Evolutionary conservation across 1,139 yeast genomes (phyloP), one percentile per base, ranked within the genome.

Genomic region (Groenewaldozyma auringiensis): DNA sequence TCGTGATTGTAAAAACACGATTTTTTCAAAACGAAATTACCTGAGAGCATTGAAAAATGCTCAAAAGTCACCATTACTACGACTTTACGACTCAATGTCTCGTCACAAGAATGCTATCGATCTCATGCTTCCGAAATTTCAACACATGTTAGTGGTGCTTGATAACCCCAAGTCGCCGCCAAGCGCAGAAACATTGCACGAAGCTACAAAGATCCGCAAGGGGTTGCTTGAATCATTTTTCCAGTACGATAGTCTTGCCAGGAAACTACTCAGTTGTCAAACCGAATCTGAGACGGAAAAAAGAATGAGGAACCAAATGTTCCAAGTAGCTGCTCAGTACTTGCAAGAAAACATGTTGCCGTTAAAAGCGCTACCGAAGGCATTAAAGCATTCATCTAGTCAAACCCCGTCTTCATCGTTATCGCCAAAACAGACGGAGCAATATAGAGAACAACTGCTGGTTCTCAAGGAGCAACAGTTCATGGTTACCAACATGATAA

Each of bases 401-500:
- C 6, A 32, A 2, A 34, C 42, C 4, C 8, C 37, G 13, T 14
- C 35, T 14, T 29, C 47, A 17, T 41, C 36, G 17, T 35, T 37
- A 11, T 6, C 25, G 14, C 45, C 27, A 18, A 27, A 41, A 21
- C 42, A 40, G 14, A 25, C 31, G 17, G 46, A 41, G 20, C 13
- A 18, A n/a, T 18, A 42, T n/a, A 35, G 39, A 35, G 94, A 87
- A 55, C 83, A 83, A 54, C 64, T 89, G 47, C 83, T 88, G 82
- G 96, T 89, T 13, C 68, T 87, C 64, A 83, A 83, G 53, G 96
- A 89, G 59, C 97, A 89, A 58, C 72, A 73, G 57, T 87, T 77
- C 55, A 64, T 89, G 51, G 80, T 89, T 2, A 77, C 78, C 47
- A 73, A 75, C 21, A 75, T 82, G 73, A 74, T 84, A 18, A 69